Base-by-base conservation (phyloP, 345 rosid genomes). In the Salix brachista region DNA sequence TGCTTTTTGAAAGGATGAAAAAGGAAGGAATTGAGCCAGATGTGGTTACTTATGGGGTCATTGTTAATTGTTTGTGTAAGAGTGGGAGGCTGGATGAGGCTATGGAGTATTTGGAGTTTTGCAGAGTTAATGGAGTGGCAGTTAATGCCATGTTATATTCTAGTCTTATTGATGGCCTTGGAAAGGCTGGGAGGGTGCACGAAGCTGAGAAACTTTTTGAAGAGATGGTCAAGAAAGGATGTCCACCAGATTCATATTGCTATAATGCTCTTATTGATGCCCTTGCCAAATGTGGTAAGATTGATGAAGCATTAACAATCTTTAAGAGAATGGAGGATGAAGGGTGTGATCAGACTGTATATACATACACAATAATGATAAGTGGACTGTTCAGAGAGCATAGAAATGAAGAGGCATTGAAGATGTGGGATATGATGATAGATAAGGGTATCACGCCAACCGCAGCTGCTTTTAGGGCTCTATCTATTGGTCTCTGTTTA, bases 361-460 rank as follows among this genome's bases (percentile, higher is more conserved):
- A 93, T 72, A 87, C 96, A 28, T 93, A 87, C 77, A 93, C 97
- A 4, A 93, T 91, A 74, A 88, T 95, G 26, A 88, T 90, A 48
- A 73, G 64, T 13, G 89, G 91, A 26, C 80, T 89, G 87, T 89
- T 95, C 67, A 88, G 73, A 79, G 92, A 89, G 70, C 97, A 67
- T 66, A 86, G 82, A 81, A 88, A 91, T 76, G 96, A 91, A 83
- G 97, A 93, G 81, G 96, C 97, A 37, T 77, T 95, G 75, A 88
- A 84, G 85, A 78, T 89, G 42, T 90, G 99, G 97, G 90, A 91
- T 75, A 78, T 79, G 83, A 95, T 93, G 97, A 89, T 93, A 8
- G 93, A 93, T 71, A 88, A 93, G 81, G 99, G 96, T 8, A 88
- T 93, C 44, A 90, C 98, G 12, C 97, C 97, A 41, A 89, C 87